Percentiles rank a stretch among this genome's conserved stretches.
These are phyloP conservation scores for Eucalyptus regnans DNA, from an alignment of 345 rosid species.

Conservation along the genomic window DNA sequence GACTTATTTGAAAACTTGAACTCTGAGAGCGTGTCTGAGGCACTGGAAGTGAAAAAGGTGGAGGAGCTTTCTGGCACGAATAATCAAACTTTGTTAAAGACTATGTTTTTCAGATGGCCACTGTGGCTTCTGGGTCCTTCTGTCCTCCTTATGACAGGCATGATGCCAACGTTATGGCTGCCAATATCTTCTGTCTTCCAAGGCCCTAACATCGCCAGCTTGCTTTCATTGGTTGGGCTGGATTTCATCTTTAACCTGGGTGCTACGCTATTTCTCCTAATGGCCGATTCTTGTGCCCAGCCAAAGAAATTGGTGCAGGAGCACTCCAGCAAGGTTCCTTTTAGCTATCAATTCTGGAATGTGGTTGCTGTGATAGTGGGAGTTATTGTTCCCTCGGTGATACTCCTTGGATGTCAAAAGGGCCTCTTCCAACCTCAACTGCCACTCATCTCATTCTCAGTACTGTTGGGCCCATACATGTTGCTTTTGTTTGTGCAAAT, in stretches of 20 bases:
- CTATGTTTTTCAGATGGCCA: conserved; percentile 76
- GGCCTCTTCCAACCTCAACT: conserved; percentile 66
- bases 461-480: conserved; percentile 72
- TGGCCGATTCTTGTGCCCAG: conserved; percentile 81
- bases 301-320: conserved; percentile 23
- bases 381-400: conserved; percentile 37
- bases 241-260: conserved; percentile 91
- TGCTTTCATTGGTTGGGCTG: conserved; percentile 80
- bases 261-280: conserved; percentile 66
- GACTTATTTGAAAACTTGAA: conserved; percentile 45
- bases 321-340: conserved; percentile 55
- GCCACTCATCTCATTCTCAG: conserved; percentile 45
- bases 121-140: conserved; percentile 85
- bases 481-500: conserved; percentile 77
- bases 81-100: conserved; percentile 1
- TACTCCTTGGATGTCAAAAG: conserved; percentile 47
- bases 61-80: conserved; percentile 3
- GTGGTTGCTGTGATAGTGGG: conserved; percentile 49
- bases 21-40: conserved; percentile 24
- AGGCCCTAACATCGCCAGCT: conserved; percentile 79
- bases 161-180: conserved; percentile 88
- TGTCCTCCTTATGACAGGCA: conserved; percentile 73
- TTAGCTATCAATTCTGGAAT: conserved; percentile 78
- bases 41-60: conserved; percentile 1
- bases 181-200: conserved; percentile 76